These are phyloP conservation scores for Barnettozyma sp. DNA, from an alignment of 805 yeast species.

Conservation along the genomic window DNA sequence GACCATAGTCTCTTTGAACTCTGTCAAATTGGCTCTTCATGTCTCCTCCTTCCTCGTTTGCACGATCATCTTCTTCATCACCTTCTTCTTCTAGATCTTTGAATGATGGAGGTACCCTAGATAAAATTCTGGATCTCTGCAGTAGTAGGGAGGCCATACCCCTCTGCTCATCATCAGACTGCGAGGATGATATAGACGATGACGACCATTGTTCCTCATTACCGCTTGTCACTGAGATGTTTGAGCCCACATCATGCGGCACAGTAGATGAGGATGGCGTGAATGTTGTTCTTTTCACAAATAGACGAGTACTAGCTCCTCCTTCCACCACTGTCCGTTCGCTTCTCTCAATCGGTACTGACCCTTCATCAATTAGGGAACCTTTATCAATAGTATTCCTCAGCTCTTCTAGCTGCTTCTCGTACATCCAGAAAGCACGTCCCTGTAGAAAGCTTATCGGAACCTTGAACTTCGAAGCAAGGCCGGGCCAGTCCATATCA, in stretches of 20 bases:
- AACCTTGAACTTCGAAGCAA: slow-evolving; percentile 13
- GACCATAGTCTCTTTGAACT: neutral
- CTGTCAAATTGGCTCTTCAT: too few species aligned
- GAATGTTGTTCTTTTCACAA: slow-evolving; percentile 2
- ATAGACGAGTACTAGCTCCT: slow-evolving; percentile 3
- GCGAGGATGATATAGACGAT: neutral
- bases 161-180: slow-evolving; percentile 4
- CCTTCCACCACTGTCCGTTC: slow-evolving; percentile 4
- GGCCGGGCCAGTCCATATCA: slow-evolving; percentile 20
- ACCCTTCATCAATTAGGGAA: slow-evolving; percentile 8
- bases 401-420: slow-evolving; percentile 23
- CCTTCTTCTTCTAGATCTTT: slow-evolving; percentile 17
- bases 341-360: slow-evolving; percentile 3
- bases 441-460: slow-evolving; percentile 24
- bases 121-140: slow-evolving; percentile 21
- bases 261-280: neutral
- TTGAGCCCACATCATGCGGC: neutral
- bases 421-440: slow-evolving; percentile 26
- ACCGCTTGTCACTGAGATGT: too few species aligned
- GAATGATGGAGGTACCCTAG: slow-evolving; percentile 18
- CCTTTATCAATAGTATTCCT: slow-evolving; percentile 19
- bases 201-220: neutral
- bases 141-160: slow-evolving; percentile 18
- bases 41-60: too few species aligned
- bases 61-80: slow-evolving; percentile 15